A percentile compares a stretch with the other conserved stretches of the same genome.
Conservation (phyloP, 2,329 filamentous ascomycete species). For the Ustulina deusta region DNA sequence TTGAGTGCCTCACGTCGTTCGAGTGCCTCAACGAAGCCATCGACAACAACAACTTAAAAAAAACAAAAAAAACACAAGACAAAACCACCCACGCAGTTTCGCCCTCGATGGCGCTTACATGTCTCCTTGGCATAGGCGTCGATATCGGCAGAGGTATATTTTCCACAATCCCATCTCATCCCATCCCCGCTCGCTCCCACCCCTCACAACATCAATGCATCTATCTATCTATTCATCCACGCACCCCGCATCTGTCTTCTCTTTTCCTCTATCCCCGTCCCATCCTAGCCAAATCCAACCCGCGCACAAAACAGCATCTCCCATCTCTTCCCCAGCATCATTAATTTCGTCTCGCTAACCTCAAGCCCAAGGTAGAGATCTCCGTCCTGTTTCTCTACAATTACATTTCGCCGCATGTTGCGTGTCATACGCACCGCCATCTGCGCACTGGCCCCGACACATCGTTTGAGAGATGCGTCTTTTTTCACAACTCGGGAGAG, state of each 20-base stretch:
- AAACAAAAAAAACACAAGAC: not conserved
- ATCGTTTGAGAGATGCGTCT: not conserved
- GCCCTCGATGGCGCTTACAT: not conserved
- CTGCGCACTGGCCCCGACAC: not conserved
- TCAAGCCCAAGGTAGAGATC: no score
- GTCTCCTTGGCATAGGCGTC: not conserved
- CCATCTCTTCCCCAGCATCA: not conserved
- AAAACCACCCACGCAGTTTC: no score
- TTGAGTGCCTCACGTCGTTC: no score
- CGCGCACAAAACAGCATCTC: not conserved
- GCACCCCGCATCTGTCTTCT: not conserved
- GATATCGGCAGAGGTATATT: slow-evolving; percentile 4
- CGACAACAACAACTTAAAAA: no score
- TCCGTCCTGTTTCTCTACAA: no score
- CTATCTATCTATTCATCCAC: not conserved
- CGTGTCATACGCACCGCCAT: no score
- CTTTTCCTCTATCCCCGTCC: not conserved
- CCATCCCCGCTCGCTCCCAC: not conserved
- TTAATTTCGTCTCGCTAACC: not conserved
- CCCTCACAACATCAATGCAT: not conserved
- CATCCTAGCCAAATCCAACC: not conserved
- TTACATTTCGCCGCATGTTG: no score
- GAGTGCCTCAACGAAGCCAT: no score
- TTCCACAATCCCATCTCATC: not conserved
- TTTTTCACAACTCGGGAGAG: not conserved